Percentiles rank a stretch among this genome's conserved stretches.
phyloP scores from a whole-genome alignment of 2,329 filamentous ascomycete genomes.

The Microdochium trichocladiopsis region DNA sequence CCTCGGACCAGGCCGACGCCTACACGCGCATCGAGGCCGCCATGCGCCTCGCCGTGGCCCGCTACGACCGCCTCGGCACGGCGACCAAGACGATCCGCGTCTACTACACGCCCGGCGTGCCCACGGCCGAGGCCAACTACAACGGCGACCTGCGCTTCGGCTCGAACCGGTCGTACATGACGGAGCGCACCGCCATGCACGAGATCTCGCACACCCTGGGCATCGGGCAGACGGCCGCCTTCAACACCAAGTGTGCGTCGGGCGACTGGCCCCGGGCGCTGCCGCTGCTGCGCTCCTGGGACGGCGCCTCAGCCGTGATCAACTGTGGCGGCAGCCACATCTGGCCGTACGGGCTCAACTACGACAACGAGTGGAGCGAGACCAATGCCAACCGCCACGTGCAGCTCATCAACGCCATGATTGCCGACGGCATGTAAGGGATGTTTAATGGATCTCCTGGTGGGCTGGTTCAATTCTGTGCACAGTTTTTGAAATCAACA shows the following conservation, averaged over 20 bases:
- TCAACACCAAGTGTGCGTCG: constrained; percentile 28
- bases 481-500: no score
- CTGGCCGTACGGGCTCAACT: constrained; percentile 32
- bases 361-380: constrained; percentile 36
- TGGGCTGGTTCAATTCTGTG: no score
- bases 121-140: constrained; percentile 37
- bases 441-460: neutral
- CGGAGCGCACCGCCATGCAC: constrained; percentile 38
- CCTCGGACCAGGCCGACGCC: constrained; percentile 32
- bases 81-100: constrained; percentile 31
- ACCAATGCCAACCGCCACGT: constrained; percentile 35
- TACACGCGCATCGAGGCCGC: constrained; percentile 34
- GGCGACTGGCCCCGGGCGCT: constrained; percentile 33
- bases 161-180: constrained; percentile 37
- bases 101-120: constrained; percentile 33
- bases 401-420: constrained; percentile 35
- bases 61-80: constrained; percentile 26
- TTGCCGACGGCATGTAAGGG: constrained; percentile 28
- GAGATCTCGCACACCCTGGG: constrained; percentile 41
- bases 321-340: constrained; percentile 27
- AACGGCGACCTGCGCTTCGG: constrained; percentile 40
- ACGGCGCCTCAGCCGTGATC: constrained; percentile 25
- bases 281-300: constrained; percentile 30
- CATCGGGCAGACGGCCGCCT: constrained; percentile 34
- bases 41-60: constrained; percentile 30